Base-by-base conservation (phyloP, 805 yeast species). In the Myxozyma mucilagina region DNA sequence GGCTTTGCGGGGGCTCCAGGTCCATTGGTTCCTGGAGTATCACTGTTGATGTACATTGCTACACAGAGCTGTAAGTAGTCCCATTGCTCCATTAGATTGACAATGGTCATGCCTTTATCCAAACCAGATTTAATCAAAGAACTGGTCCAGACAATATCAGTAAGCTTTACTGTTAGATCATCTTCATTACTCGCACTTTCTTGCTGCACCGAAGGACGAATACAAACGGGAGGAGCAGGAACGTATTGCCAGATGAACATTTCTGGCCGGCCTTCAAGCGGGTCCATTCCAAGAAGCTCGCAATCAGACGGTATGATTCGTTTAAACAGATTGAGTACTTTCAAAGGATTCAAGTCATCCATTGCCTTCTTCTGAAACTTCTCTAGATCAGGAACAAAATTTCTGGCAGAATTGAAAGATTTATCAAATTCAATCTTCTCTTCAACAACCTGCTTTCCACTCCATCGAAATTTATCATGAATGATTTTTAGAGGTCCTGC, bases 201-300 rank as follows among this genome's bases (percentile, higher is more conserved):
- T 72, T 89, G 91, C 92, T 90, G 90, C 35, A 94, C 98, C 4
- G 98, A 92, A 2, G 99, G 99, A 67, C 99, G 84, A 58, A 94
- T 94, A 80, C 99, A 94, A 18, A 96, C 97, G 0, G 99, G 99
- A 0, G 99, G 99, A 0, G 98, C 98, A 0, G 99, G 99, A 57
- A 94, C 81, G 72, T 92, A 94, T 71, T 96, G 84, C 99, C 99
- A 94, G 43, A 94, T 84, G 73, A 92, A 94, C 81, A 88, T 90
- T 75, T 93, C 98, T 4, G 98, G 99, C 67, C 97, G 82, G 50
- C 97, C 97, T 68, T 85, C 83, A 3, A 89, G 82, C 0, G 97
- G 84, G 70, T 94, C 94, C 56, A 94, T 84, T 57, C 99, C 99
- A 36, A 94, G 77, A 18, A 94, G 80, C 74, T 93, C 97, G 76